Evolutionary conservation across 169 alveolate genomes (phyloP).

Genomic region (Plasmodium cynomolgi): DNA sequence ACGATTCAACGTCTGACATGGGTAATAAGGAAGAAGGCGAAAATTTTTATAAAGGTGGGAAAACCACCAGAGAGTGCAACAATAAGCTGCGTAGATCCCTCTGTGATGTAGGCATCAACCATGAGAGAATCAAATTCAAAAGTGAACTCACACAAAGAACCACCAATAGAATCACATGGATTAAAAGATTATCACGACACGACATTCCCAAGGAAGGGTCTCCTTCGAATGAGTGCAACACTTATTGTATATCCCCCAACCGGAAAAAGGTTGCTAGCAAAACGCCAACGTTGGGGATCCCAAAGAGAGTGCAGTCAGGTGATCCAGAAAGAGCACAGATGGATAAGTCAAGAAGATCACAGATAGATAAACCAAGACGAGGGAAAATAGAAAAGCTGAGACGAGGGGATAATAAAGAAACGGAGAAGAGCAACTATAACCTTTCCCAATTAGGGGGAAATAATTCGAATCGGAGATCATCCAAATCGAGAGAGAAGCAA

Average conservation of each 20-base stretch:
- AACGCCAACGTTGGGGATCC: not conserved
- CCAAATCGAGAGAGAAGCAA: slow-evolving; percentile 71
- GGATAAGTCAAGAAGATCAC: not conserved
- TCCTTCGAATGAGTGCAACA: not conserved
- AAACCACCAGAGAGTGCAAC: not conserved
- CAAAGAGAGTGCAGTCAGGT: not conserved
- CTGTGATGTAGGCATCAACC: not conserved
- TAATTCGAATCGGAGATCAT: not conserved
- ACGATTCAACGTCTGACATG: not conserved
- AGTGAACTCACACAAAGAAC: not conserved
- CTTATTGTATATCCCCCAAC: not conserved
- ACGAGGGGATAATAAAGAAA: not conserved
- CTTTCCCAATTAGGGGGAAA: not conserved
- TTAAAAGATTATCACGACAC: not conserved
- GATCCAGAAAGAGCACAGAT: not conserved
- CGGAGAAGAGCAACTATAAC: not conserved
- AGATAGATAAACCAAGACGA: not conserved
- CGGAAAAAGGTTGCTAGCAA: not conserved
- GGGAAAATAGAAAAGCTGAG: not conserved
- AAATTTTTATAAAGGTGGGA: not conserved
- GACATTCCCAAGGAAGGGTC: not conserved
- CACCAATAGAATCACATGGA: not conserved
- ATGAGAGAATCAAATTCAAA: not conserved
- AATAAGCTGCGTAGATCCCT: not conserved
- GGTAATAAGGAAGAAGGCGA: not conserved